These are phyloP conservation scores for Aspergillus thermomutatus DNA, from an alignment of 2,329 filamentous ascomycete species.

Conservation along the genomic window DNA sequence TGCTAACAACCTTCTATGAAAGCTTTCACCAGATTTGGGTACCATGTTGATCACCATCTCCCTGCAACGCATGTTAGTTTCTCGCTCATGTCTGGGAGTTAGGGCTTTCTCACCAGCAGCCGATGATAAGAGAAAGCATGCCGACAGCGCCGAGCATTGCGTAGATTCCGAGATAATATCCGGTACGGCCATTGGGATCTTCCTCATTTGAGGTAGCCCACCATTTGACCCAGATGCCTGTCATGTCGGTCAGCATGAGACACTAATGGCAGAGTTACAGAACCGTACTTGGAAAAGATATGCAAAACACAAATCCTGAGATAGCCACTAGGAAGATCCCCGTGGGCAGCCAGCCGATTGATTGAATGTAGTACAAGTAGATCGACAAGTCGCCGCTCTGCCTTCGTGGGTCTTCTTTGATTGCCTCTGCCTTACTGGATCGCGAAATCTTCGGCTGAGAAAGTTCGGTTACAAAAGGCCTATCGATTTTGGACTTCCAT, in stretches of 20 bases:
- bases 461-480: constrained; percentile 9
- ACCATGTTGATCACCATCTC: constrained; percentile 54
- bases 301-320: constrained; percentile 37
- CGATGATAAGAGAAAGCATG: constrained; percentile 34
- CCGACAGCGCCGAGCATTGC: constrained; percentile 37
- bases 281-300: constrained; percentile 39
- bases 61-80: constrained; percentile 20
- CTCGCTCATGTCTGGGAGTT: neutral
- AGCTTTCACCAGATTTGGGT: constrained; percentile 49
- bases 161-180: constrained; percentile 40
- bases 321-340: constrained; percentile 37
- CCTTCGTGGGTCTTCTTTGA: constrained; percentile 27
- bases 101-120: constrained; percentile 30
- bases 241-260: constrained; percentile 1
- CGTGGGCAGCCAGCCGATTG: constrained; percentile 36
- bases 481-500: constrained; percentile 25
- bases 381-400: constrained; percentile 41
- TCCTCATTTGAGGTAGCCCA: constrained; percentile 39
- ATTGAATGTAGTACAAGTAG: constrained; percentile 39
- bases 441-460: constrained; percentile 3
- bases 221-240: constrained; percentile 42
- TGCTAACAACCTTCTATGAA: constrained; percentile 48
- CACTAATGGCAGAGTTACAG: neutral
- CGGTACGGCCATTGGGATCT: constrained; percentile 30
- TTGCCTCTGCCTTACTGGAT: constrained; percentile 12